These are phyloP conservation scores for Phytophthora syringae DNA, from an alignment of 352 stramenopile genomes.

Conservation along the genomic window DNA sequence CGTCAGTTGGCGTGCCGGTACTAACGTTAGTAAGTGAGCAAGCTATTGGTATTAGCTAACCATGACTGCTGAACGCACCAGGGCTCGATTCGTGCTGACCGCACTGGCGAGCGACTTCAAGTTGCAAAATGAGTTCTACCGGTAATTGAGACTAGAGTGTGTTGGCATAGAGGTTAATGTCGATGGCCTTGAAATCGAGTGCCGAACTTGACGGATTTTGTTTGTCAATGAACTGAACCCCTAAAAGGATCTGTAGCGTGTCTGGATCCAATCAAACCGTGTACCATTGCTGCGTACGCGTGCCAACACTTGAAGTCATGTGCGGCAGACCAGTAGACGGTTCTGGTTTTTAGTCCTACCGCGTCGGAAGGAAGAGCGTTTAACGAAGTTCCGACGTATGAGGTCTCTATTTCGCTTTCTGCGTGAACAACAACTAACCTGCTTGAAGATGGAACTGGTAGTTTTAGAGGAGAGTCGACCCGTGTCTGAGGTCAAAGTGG, in stretches of 20 bases:
- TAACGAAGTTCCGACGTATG: not conserved
- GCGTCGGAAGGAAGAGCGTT: not conserved
- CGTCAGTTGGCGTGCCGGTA: too few species aligned
- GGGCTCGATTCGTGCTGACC: too few species aligned
- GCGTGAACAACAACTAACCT: not conserved
- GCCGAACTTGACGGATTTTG: too few species aligned
- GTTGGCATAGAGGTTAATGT: too few species aligned
- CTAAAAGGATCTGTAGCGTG: not conserved
- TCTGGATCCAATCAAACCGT: constrained; percentile 6
- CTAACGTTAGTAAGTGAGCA: too few species aligned
- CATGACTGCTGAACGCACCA: too few species aligned
- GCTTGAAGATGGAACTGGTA: constrained; percentile 11
- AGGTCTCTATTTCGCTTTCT: not conserved
- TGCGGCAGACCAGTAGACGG: not conserved
- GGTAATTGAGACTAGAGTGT: too few species aligned
- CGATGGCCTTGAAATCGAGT: too few species aligned
- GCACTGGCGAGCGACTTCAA: too few species aligned
- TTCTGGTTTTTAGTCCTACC: not conserved
- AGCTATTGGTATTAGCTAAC: too few species aligned
- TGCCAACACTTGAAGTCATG: not conserved
- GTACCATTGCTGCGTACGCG: not conserved
- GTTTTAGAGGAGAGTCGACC: constrained; percentile 10
- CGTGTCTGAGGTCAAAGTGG: not conserved
- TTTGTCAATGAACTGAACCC: too few species aligned
- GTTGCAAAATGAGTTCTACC: too few species aligned